Base-by-base conservation (phyloP, 345 rosid genomes). In the Hibiscus tridactylites region DNA sequence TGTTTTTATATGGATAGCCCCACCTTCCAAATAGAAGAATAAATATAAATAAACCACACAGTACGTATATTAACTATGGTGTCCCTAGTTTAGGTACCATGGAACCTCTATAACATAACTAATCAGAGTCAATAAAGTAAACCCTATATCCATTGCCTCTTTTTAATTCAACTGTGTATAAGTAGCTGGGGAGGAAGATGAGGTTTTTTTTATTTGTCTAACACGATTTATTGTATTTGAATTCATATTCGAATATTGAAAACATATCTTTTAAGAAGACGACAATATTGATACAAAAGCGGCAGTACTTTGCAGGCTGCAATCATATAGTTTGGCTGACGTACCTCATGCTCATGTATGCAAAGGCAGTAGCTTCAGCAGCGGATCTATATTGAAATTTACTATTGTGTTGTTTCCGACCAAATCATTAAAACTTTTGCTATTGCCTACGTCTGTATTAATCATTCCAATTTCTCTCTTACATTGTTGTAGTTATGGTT, bases 381-480 rank as follows among this genome's bases (percentile, higher is more conserved):
- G 47, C 46, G 26, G 24, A 35, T 33, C 66, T 62, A 17, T 62
- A 35, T 33, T 35, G 16, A 42, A 39, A 12, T 21, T 65, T 44
- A 54, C 24, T 54, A 54, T 12, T 9, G 12, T 42, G 17, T 70
- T 35, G 50, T 54, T 33, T 15, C 64, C 73, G 73, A 70, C 73
- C 75, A 61, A 59, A 46, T n/a, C 54, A 65, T 65, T 65, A 21
- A 42, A 44, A 9, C 6, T 11, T 21, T 21, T 44, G 28, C 35
- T 12, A 21, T 0, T 46, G 70, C 70, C 52, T 39, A 64, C 68
- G 9, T 57, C 61, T 6, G 6, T 17, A 54, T 17, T 54, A 54
- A 54, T 54, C 28, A 54, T 54, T 54, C 26, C 8, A 54, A 19
- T 7, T 17, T 54, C 26, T 17, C 28, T 54, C 28, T 54, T 19